A percentile compares a stretch with the other conserved stretches of the same genome.
Evolutionary conservation across 2,329 filamentous ascomycete species (phyloP).

Genomic region (Gyromitra esculenta): DNA sequence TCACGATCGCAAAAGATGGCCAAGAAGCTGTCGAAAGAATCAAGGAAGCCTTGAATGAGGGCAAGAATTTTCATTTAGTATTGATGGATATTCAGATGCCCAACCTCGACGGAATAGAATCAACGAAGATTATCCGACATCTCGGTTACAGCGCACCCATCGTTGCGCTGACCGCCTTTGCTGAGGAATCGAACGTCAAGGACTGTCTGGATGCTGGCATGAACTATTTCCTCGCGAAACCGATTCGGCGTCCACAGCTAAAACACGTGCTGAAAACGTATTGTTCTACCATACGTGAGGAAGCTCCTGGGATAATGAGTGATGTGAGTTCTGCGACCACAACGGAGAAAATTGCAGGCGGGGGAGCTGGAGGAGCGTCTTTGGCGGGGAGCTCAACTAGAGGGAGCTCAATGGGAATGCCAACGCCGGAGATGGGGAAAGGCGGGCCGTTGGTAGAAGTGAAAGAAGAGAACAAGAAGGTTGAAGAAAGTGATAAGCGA

Average conservation of each 20-base stretch:
- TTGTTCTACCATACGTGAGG: conserved; percentile 56
- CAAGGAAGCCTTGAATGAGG: conserved; percentile 79
- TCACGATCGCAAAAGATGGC: conserved; percentile 85
- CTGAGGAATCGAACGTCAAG: conserved; percentile 87
- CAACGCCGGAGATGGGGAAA: conserved; percentile 36
- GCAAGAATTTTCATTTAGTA: conserved; percentile 81
- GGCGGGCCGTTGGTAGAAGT: conserved; percentile 33
- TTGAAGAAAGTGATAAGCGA: background rate
- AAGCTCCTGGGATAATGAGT: conserved; percentile 37
- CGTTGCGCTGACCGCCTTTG: conserved; percentile 88
- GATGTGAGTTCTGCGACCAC: conserved; percentile 42
- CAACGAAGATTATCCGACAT: conserved; percentile 82
- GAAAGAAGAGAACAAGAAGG: background rate
- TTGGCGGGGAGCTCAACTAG: conserved; percentile 41
- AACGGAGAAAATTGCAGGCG: conserved; percentile 21
- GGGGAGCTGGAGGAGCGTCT: conserved; percentile 39
- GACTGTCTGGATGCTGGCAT: conserved; percentile 89
- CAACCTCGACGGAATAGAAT: conserved; percentile 87
- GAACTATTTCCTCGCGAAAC: conserved; percentile 83
- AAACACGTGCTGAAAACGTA: conserved; percentile 56
- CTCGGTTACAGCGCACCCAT: conserved; percentile 90
- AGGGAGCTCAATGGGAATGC: conserved; percentile 44
- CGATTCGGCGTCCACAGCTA: conserved; percentile 59
- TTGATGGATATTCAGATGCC: conserved; percentile 98
- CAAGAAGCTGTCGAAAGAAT: conserved; percentile 89